Evolutionary conservation across 441 rosid species (phyloP), one percentile per base, ranked within the genome.

Genomic region (Viola pubescens): DNA sequence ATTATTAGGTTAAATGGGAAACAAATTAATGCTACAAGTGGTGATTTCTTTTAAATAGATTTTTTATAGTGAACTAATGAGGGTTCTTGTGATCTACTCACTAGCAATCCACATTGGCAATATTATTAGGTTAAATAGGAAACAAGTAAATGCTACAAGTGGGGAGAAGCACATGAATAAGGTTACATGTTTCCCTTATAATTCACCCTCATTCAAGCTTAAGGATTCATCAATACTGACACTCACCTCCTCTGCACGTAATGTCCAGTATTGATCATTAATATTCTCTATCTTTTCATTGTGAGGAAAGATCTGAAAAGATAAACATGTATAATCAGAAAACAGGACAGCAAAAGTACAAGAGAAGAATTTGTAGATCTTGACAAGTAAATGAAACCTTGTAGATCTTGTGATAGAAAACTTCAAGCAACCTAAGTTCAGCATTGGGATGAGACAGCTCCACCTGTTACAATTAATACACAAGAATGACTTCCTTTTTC

Each of bases 221-320:
- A 50, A 52, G 61, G 34, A 26, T 26, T 26, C 34, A 26, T 26
- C 34, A 26, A 26, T 26, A 2, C 34, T 26, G 58, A 65, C 59
- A 68, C 67, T 66, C 52, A 75, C 99, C 97, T 94, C 99, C 66
- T 94, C 99, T 50, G 97, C 97, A 16, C 99, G 97, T 60, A 94
- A 70, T 39, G 98, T 94, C 98, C 99, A 94, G 73, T 94, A 88
- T 69, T 94, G 98, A 66, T 94, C 99, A 81, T 94, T 94, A 54
- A 94, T 94, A 64, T 90, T 94, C 81, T 94, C 98, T 67, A 94
- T 94, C 73, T 76, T 88, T 69, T 88, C 99, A 64, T 58, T 72
- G 56, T 66, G 77, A 4, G 95, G 83, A 70, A 91, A 94, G 59
- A 87, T 87, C 98, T 94, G 87, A 67, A 79, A 70, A 60, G 53